Evolutionary conservation across 2,329 filamentous ascomycete genomes (phyloP).

Genomic region (Aspergillus sp.): DNA sequence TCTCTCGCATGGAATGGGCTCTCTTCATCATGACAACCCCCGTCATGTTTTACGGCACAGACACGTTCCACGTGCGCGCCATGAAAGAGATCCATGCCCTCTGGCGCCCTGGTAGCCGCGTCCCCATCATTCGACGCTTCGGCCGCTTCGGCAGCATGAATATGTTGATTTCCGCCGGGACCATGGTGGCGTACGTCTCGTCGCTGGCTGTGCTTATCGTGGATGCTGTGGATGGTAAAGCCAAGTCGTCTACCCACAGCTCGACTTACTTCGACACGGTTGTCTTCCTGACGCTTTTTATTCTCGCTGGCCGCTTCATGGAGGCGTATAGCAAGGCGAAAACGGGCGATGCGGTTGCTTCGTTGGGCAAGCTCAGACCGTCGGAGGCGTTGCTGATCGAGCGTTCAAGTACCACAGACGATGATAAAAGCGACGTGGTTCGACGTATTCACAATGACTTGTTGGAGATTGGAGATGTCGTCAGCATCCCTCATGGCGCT

Average conservation of each 20-base stretch:
- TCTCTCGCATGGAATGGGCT: slow-evolving; percentile 68
- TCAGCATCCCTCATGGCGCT: slow-evolving; percentile 67
- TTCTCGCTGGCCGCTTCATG: slow-evolving; percentile 53
- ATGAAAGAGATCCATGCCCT: slow-evolving; percentile 69
- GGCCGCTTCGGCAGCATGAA: slow-evolving; percentile 97
- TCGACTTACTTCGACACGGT: slow-evolving; percentile 84
- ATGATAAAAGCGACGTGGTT: slow-evolving; percentile 10
- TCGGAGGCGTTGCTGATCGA: slow-evolving; percentile 63
- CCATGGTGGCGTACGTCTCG: slow-evolving; percentile 76
- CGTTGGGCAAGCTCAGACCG: slow-evolving; percentile 68
- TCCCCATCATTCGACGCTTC: slow-evolving; percentile 65
- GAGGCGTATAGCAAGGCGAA: slow-evolving; percentile 90
- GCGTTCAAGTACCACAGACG: slow-evolving; percentile 2
- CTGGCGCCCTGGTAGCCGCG: slow-evolving; percentile 68
- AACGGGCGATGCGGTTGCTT: slow-evolving; percentile 76
- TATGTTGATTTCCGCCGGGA: slow-evolving; percentile 81
- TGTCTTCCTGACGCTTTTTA: slow-evolving; percentile 81
- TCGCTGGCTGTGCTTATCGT: slow-evolving; percentile 71
- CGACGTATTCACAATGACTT: slow-evolving; percentile 55
- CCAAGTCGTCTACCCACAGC: slow-evolving; percentile 39
- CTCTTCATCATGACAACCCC: slow-evolving; percentile 76
- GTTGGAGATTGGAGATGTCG: slow-evolving; percentile 64
- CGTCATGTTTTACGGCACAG: slow-evolving; percentile 77
- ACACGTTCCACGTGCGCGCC: slow-evolving; percentile 72
- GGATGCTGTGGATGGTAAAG: slow-evolving; percentile 30